Evolutionary conservation across 306 rosid species (phyloP).

Genomic region (Castanopsis chinensis): DNA sequence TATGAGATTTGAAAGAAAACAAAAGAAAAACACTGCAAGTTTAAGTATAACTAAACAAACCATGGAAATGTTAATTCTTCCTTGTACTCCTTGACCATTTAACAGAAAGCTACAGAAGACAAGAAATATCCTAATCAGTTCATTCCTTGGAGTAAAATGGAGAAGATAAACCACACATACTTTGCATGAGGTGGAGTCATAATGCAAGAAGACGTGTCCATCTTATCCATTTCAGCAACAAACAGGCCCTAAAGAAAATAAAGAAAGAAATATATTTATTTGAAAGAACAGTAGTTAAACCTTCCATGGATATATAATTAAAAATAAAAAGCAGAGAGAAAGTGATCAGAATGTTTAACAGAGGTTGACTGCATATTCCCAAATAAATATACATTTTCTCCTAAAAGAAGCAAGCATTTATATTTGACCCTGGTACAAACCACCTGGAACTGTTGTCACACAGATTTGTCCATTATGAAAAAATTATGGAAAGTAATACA

Average conservation of each 20-base stretch:
- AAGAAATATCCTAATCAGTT: neutral
- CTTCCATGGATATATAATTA: neutral
- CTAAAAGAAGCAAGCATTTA: neutral
- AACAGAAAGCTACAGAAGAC: conserved; percentile 1
- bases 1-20: no score
- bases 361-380: neutral
- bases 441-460: neutral
- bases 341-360: neutral
- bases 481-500: neutral
- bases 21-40: neutral
- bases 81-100: neutral
- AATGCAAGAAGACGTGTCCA: neutral
- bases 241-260: neutral
- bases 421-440: neutral
- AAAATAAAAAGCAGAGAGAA: neutral
- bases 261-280: neutral
- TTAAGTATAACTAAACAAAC: neutral
- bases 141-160: neutral
- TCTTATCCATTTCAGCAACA: neutral
- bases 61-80: conserved; percentile 3
- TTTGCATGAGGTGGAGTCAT: conserved; percentile 5
- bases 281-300: neutral
- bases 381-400: neutral
- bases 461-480: neutral
- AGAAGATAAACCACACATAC: neutral